Conservation (phyloP, 257 asterid species). For the Misopates orontium region DNA sequence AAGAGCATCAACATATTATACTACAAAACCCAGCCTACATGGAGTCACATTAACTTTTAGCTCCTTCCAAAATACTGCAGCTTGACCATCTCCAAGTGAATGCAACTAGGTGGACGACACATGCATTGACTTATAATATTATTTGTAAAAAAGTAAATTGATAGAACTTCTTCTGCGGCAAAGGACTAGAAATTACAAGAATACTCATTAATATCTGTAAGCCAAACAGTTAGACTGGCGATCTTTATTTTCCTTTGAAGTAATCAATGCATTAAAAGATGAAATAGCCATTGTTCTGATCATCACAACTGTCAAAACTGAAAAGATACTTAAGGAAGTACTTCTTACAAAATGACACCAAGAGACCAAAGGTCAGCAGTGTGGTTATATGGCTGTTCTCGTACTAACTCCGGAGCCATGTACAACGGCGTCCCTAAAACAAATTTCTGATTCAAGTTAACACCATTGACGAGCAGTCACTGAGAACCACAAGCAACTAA, state of each 20-base stretch:
- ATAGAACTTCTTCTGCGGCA: too few relatives aligned
- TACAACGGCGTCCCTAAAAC: conserved; percentile 88
- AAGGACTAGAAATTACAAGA: conserved; percentile 3
- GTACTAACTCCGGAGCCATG: conserved; percentile 99
- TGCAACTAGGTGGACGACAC: conserved; percentile 12
- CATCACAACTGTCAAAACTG: conserved; percentile 2
- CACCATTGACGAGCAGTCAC: conserved; percentile 26
- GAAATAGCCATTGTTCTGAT: background rate
- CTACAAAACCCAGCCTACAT: background rate
- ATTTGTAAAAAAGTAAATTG: too few relatives aligned
- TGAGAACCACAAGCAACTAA: conserved; percentile 17
- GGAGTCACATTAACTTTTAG: background rate
- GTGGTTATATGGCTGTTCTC: conserved; percentile 99
- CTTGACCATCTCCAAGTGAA: conserved; percentile 26
- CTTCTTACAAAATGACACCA: conserved; percentile 92
- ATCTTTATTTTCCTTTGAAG: background rate
- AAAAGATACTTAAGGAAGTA: conserved; percentile 13
- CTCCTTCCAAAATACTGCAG: background rate
- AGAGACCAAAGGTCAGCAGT: conserved; percentile 99
- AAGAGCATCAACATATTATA: background rate
- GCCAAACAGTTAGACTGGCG: background rate
- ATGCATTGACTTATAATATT: background rate
- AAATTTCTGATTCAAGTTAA: conserved; percentile 25
- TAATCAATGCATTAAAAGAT: background rate
- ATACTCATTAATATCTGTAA: conserved; percentile 10